A percentile compares a stretch with the other conserved stretches of the same genome.
Conservation (phyloP, 805 yeast species). For the Grigorovia jiainica region DNA sequence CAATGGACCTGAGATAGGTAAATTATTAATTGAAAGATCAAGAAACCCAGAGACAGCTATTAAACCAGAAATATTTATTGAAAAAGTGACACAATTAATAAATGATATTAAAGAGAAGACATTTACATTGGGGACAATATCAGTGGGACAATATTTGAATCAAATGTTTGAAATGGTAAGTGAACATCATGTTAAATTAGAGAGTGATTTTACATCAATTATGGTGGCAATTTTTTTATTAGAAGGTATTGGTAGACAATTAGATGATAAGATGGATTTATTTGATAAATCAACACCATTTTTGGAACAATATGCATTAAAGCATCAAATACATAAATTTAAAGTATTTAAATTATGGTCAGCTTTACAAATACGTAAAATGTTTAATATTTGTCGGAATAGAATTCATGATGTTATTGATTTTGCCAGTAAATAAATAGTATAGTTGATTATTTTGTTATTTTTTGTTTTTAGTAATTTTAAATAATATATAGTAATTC, state of each 20-base stretch:
- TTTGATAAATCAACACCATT: slow-evolving; percentile 91
- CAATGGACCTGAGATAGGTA: slow-evolving; percentile 93
- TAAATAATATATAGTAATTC: not conserved
- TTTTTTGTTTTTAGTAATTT: no score
- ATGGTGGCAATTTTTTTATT: slow-evolving; percentile 84
- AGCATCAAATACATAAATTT: not conserved
- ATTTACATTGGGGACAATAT: slow-evolving; percentile 83
- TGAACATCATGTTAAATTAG: slow-evolving; percentile 92
- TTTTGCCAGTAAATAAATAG: not conserved
- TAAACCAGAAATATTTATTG: slow-evolving; percentile 74
- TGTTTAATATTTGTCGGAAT: no score
- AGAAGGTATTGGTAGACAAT: slow-evolving; percentile 92
- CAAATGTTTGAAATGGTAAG: slow-evolving; percentile 87
- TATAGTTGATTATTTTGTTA: no score
- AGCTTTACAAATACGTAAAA: slow-evolving; percentile 35
- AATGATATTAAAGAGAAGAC: slow-evolving; percentile 75
- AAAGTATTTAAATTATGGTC: slow-evolving; percentile 56
- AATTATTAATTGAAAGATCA: slow-evolving; percentile 89
- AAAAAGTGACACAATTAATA: slow-evolving; percentile 78
- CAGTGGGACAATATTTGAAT: slow-evolving; percentile 84
- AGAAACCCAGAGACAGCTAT: slow-evolving; percentile 89
- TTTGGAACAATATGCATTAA: slow-evolving; percentile 49
- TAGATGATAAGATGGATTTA: slow-evolving; percentile 86
- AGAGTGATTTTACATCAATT: slow-evolving; percentile 91
- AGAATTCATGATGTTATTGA: no score